Evolutionary conservation across 805 yeast species (phyloP).

Genomic region (Wickerhamiella nectarea): DNA sequence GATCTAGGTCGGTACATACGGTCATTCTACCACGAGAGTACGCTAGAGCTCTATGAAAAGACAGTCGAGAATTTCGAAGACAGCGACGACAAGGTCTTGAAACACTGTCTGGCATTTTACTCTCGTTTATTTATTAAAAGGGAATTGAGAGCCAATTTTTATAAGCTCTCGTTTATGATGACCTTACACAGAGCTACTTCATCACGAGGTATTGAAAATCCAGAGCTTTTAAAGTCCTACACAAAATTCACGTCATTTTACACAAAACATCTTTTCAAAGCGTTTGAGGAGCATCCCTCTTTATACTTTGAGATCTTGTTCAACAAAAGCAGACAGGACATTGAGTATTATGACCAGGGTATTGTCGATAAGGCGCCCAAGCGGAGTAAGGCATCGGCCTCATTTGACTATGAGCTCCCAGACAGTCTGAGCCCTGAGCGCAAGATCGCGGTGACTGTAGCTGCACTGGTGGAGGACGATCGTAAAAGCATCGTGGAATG

Average conservation of each 20-base stretch:
- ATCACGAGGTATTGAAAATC: conserved; percentile 32
- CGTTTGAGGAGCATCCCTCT: conserved; percentile 37
- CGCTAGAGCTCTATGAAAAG: conserved; percentile 52
- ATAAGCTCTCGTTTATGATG: conserved; percentile 61
- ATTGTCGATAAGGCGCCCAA: conserved; percentile 25
- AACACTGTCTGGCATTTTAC: conserved; percentile 52
- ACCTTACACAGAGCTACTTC: conserved; percentile 39
- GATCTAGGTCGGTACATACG: conserved; percentile 32
- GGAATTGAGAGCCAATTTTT: conserved; percentile 43
- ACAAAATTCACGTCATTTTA: conserved; percentile 52
- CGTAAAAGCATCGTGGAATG: conserved; percentile 33
- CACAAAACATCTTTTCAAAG: conserved; percentile 43
- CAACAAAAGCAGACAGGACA: conserved; percentile 36
- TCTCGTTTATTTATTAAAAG: conserved; percentile 54
- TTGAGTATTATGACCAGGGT: conserved; percentile 49
- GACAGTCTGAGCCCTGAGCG: conserved; percentile 29
- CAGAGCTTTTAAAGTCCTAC: conserved; percentile 40
- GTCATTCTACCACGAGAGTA: conserved; percentile 41
- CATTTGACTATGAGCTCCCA: conserved; percentile 23
- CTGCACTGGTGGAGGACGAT: conserved; percentile 35
- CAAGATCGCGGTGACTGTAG: conserved; percentile 37
- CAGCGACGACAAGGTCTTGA: conserved; percentile 44
- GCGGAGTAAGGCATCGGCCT: conserved; percentile 9
- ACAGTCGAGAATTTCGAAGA: conserved; percentile 50
- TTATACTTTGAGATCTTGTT: conserved; percentile 54